Evolutionary conservation across 1,284 basidiomycete species (phyloP).

Genomic region (Rhodotorula sp.): DNA sequence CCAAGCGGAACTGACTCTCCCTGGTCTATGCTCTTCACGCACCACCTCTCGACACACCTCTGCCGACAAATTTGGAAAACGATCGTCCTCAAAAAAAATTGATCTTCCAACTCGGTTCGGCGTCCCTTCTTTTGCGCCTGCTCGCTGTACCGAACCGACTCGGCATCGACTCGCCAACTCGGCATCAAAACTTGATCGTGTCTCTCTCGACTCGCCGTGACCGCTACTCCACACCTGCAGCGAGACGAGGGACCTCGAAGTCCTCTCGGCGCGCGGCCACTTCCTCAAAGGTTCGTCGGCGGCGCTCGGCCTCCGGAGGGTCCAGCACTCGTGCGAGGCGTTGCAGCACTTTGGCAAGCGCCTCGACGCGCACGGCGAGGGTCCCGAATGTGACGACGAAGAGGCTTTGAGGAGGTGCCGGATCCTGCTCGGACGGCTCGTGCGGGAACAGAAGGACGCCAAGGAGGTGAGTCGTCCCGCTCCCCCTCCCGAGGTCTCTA

Average conservation of each 20-base stretch:
- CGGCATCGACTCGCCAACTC: too few relatives aligned
- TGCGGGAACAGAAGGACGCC: slow-evolving; percentile 61
- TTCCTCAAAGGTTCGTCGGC: slow-evolving; percentile 53
- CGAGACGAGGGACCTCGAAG: slow-evolving; percentile 44
- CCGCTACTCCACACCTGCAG: slow-evolving; percentile 16
- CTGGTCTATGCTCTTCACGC: too few relatives aligned
- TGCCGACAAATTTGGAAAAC: not conserved
- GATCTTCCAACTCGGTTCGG: too few relatives aligned
- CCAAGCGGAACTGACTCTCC: too few relatives aligned
- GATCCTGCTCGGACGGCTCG: slow-evolving; percentile 57
- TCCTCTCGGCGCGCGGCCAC: slow-evolving; percentile 50
- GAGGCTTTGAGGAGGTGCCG: slow-evolving; percentile 67
- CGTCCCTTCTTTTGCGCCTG: too few relatives aligned
- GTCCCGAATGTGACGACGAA: slow-evolving; percentile 54
- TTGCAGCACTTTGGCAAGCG: slow-evolving; percentile 52
- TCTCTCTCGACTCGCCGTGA: not conserved
- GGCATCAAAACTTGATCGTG: not conserved
- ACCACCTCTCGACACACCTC: not conserved
- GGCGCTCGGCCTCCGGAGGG: slow-evolving; percentile 51
- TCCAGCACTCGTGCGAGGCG: slow-evolving; percentile 50
- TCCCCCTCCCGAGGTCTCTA: too few relatives aligned
- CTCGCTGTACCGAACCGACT: too few relatives aligned
- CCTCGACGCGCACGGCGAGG: slow-evolving; percentile 50
- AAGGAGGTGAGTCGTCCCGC: slow-evolving; percentile 46
- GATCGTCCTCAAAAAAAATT: too few relatives aligned